phyloP scores from a whole-genome alignment of 1,284 basidiomycete species.

The Trametes pubescens region DNA sequence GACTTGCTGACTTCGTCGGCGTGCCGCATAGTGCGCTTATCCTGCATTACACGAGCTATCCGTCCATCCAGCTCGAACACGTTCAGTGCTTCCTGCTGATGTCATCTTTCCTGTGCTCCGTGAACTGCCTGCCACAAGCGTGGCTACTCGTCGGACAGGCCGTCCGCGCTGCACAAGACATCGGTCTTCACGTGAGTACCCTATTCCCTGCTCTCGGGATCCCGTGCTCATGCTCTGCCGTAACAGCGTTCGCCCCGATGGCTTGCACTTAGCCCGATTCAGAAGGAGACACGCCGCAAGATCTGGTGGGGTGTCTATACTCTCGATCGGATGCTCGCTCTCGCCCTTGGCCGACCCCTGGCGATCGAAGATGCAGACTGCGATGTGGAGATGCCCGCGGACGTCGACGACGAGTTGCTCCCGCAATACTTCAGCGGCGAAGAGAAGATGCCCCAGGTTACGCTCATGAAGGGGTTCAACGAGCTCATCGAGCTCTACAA shows the following conservation, averaged over 20 bases:
- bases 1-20: conserved; percentile 31
- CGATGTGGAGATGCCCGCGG: conserved; percentile 82
- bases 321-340: conserved; percentile 88
- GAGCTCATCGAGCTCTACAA: conserved; percentile 81
- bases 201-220: conserved; percentile 9
- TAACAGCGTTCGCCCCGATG: conserved; percentile 81
- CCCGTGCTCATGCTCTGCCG: conserved; percentile 32
- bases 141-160: conserved; percentile 92
- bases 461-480: conserved; percentile 83
- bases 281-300: conserved; percentile 88
- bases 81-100: conserved; percentile 89
- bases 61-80: conserved; percentile 81
- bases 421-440: conserved; percentile 73
- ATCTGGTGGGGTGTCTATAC: conserved; percentile 94
- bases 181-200: conserved; percentile 84
- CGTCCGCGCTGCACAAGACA: conserved; percentile 85
- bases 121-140: conserved; percentile 90
- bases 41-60: conserved; percentile 87
- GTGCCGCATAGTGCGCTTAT: conserved; percentile 72
- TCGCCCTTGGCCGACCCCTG: conserved; percentile 83
- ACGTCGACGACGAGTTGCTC: conserved; percentile 82
- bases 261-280: conserved; percentile 69
- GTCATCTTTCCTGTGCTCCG: conserved; percentile 88
- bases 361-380: conserved; percentile 84
- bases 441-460: conserved; percentile 59